A percentile compares a stretch with the other conserved stretches of the same genome.
phyloP scores from a whole-genome alignment of 2,329 filamentous ascomycete genomes.

The Microdochium bolleyi region DNA sequence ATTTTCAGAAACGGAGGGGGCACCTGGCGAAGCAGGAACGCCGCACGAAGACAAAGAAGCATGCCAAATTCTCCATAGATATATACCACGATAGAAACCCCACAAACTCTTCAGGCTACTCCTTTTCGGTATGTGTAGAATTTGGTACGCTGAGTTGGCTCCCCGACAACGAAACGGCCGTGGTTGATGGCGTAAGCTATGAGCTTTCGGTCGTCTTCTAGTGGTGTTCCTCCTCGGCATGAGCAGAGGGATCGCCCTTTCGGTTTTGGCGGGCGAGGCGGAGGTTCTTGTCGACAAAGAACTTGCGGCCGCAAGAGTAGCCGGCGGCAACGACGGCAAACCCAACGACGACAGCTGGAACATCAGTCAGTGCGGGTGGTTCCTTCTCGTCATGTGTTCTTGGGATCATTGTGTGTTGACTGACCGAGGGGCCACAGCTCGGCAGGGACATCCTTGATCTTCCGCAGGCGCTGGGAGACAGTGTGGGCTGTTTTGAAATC shows the following conservation, averaged over 20 bases:
- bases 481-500: slow-evolving; percentile 65
- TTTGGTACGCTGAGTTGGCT: background rate
- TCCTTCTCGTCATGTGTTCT: slow-evolving; percentile 13
- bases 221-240: slow-evolving; percentile 22
- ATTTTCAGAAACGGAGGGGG: too few species aligned
- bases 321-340: slow-evolving; percentile 73
- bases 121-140: background rate
- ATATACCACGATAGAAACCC: background rate
- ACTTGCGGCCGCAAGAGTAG: slow-evolving; percentile 79
- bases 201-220: slow-evolving; percentile 13
- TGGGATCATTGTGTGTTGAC: slow-evolving; percentile 20
- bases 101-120: background rate
- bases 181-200: background rate
- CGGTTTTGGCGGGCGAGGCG: slow-evolving; percentile 70
- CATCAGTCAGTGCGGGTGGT: background rate
- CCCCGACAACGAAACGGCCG: background rate
- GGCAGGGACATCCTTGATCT: slow-evolving; percentile 80
- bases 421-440: slow-evolving; percentile 93
- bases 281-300: slow-evolving; percentile 84
- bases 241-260: slow-evolving; percentile 30
- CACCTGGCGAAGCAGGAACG: too few species aligned
- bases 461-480: slow-evolving; percentile 88
- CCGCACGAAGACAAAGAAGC: too few species aligned
- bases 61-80: slow-evolving; percentile 1
- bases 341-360: slow-evolving; percentile 72